Evolutionary conservation across 495 filamentous ascomycete species (phyloP), one percentile per base, ranked within the genome.

Genomic region (Xylaria flabelliformis): DNA sequence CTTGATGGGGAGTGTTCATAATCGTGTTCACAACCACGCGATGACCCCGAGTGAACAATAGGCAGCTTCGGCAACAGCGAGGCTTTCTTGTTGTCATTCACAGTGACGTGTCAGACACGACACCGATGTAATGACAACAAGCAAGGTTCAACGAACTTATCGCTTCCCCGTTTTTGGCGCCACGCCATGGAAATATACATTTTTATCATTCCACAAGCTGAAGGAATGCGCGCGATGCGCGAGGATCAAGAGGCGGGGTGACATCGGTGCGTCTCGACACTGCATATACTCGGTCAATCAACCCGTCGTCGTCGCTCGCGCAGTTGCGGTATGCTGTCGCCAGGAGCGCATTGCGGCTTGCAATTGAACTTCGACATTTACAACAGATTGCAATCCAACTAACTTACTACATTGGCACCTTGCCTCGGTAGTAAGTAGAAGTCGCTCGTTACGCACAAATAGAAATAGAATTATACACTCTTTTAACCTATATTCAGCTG

Each of bases 291-390:
- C 48, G 19, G 15, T n/a, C 65, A 36, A 67, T 17, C 36, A 19
- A 34, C n/a, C 61, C n/a, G 10, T 64, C 42, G 10, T 64, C 42
- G 19, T 53, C 32, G 29, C 36, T 50, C 17, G 29, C 65, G n/a
- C 50, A 36, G 50, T 44, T 48, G 36, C 36, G 21, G n/a, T 26
- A 56, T 32, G 34, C 29, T 34, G 17, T 67, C 61, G 9, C 39
- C 39, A 24, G 26, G 64, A 53, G 32, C 10, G 9, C 50, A 42
- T 56, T 67, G 36, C 65, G 42, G 21, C 32, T 56, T 53, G 64
- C 29, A 67, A 53, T 67, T 67, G 32, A 53, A 24, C 39, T 53
- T 67, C 13, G 26, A 65, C 42, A 65, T 51, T 51, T n/a, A 17
- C 21, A 61, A 63, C 13, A 21, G 36, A 64, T 26, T 44, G 24